A percentile compares a stretch with the other conserved stretches of the same genome.
Conservation (phyloP, 2,329 filamentous ascomycete species). For the Fonsecaea nubica region DNA sequence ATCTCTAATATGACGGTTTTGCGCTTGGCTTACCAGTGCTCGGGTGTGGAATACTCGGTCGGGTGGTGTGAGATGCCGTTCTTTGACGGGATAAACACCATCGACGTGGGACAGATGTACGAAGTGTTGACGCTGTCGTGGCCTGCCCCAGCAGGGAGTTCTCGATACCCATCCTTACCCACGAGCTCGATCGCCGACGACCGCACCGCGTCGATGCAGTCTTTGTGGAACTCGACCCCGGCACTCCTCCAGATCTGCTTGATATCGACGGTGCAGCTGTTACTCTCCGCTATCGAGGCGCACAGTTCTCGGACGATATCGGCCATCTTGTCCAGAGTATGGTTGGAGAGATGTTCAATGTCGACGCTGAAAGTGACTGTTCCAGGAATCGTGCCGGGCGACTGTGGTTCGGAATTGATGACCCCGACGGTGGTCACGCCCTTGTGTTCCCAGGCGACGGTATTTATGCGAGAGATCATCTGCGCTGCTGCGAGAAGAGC, state of each 20-base stretch:
- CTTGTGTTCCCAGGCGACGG: slow-evolving; percentile 61
- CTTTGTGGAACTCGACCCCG: slow-evolving; percentile 66
- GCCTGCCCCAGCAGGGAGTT: slow-evolving; percentile 64
- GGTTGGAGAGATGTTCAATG: slow-evolving; percentile 27
- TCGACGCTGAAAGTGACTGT: slow-evolving; percentile 52
- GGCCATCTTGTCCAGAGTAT: slow-evolving; percentile 18
- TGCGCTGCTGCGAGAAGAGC: slow-evolving; percentile 70
- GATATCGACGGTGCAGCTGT: slow-evolving; percentile 61
- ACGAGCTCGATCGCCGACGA: slow-evolving; percentile 62
- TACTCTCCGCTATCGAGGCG: slow-evolving; percentile 56
- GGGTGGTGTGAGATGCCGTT: slow-evolving; percentile 66
- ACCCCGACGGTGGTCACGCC: slow-evolving; percentile 76
- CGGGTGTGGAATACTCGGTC: slow-evolving; percentile 8
- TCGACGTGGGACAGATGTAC: slow-evolving; percentile 62
- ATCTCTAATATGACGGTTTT: background rate
- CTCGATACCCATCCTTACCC: slow-evolving; percentile 53
- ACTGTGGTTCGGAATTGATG: slow-evolving; percentile 68
- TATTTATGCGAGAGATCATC: slow-evolving; percentile 71
- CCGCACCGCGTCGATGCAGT: slow-evolving; percentile 67
- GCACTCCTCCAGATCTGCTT: slow-evolving; percentile 63
- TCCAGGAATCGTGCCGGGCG: slow-evolving; percentile 75
- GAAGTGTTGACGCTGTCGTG: slow-evolving; percentile 66
- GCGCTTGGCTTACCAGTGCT: background rate
- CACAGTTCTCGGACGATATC: background rate
- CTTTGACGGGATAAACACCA: slow-evolving; percentile 68